Evolutionary conservation across 2,329 filamentous ascomycete genomes (phyloP), one percentile per base, ranked within the genome.

Genomic region (Diplodia seriata): DNA sequence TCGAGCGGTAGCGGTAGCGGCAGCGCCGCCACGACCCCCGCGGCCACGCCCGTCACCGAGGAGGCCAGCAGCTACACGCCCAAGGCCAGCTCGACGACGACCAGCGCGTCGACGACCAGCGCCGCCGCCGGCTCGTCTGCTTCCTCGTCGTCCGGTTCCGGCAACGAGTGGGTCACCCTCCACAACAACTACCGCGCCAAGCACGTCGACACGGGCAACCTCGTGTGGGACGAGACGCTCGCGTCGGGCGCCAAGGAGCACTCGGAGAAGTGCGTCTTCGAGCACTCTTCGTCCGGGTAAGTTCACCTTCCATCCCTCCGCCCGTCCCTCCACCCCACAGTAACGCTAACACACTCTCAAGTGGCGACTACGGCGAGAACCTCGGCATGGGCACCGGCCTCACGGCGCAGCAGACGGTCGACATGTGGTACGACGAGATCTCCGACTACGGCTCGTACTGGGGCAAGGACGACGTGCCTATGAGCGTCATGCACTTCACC

Each of bases 391-490:
- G 89, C 72, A 84, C 87, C 69, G 85, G 89, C 56, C 84, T 92
- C 70, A 87, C 88, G 66, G 83, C 86, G 71, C 88, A 90, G 72
- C 89, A 94, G 76, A 92, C 89, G 74, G 86, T 94, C 77, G 84
- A 90, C 81, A 97, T 96, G 92, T 97, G 97, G 86, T 92, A 95
- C 78, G 87, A 86, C 74, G 93, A 97, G 80, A 83, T 91, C 74
- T 76, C 77, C 70, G 89, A 85, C 80, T 84, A 84, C 69, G 74
- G 76, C 36, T 78, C 81, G 63, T 84, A 81, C 77, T 95, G 90
- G 75, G 90, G 89, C 71, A 68, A 83, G 72, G 76, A 79, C 69
- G 84, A 82, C 76, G 62, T 75, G 56, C 68, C 43, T 4, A 51
- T 50, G 59, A 26, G 31, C 47, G 59, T 75, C 43, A 77, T 76